These are phyloP conservation scores for Rutidosis leptorrhynchoides DNA, from an alignment of 129 eudicot species.

Conservation along the genomic window DNA sequence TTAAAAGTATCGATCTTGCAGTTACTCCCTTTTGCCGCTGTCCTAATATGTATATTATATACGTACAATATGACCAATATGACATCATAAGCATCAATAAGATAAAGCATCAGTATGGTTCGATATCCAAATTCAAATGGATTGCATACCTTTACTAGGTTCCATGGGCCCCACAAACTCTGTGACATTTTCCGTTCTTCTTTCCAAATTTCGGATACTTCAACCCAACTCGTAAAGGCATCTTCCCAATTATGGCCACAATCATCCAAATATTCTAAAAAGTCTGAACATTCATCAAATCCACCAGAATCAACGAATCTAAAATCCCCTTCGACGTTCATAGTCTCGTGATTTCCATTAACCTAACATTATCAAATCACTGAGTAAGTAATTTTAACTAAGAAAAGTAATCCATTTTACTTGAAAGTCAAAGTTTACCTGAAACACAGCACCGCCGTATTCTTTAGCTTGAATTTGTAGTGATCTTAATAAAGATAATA, in stretches of 20 bases:
- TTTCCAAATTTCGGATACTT: slow-evolving; percentile 61
- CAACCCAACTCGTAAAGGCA: slow-evolving; percentile 77
- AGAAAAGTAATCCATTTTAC: slow-evolving; percentile 14
- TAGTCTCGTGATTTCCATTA: slow-evolving; percentile 93
- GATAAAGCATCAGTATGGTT: slow-evolving; percentile 1
- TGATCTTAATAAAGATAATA: slow-evolving; percentile 76
- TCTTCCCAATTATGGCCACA: slow-evolving; percentile 81
- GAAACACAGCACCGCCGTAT: slow-evolving; percentile 93
- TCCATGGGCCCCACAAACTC: slow-evolving; percentile 76
- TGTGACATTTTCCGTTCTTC: slow-evolving; percentile 51
- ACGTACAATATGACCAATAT: slow-evolving; percentile 12
- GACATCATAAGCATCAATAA: slow-evolving; percentile 13
- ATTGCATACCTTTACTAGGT: slow-evolving; percentile 73
- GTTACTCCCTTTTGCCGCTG: slow-evolving; percentile 97
- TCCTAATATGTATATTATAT: slow-evolving; percentile 54
- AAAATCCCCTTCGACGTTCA: slow-evolving; percentile 95
- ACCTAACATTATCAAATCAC: slow-evolving; percentile 45
- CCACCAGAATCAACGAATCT: slow-evolving; percentile 88
- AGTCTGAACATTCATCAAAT: slow-evolving; percentile 84
- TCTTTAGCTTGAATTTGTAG: slow-evolving; percentile 89
- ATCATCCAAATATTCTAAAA: slow-evolving; percentile 70
- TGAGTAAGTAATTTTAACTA: not conserved
- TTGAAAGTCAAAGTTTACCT: slow-evolving; percentile 39
- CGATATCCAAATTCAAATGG: slow-evolving; percentile 14
- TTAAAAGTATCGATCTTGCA: slow-evolving; percentile 82